Evolutionary conservation across 352 stramenopile genomes (phyloP).

Genomic region (Globisporangium irregulare): DNA sequence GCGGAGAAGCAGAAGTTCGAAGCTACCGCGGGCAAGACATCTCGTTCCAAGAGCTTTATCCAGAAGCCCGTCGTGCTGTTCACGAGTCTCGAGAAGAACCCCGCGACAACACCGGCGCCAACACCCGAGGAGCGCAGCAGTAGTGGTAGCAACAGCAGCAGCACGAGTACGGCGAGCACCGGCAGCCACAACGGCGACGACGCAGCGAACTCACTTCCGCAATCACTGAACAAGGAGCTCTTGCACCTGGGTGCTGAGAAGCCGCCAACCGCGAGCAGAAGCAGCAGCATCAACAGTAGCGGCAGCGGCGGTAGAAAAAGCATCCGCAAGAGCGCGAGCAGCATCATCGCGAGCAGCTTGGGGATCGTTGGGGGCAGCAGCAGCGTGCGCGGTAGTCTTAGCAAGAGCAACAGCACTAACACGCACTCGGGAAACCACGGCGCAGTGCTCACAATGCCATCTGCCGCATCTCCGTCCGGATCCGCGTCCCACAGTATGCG

Average conservation of each 20-base stretch:
- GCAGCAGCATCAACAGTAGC: not conserved
- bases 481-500: not conserved
- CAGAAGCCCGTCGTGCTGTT: constrained; percentile 20
- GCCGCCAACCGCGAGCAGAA: constrained; percentile 4
- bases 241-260: constrained; percentile 1
- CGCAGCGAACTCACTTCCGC: not conserved
- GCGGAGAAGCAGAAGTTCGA: constrained; percentile 30
- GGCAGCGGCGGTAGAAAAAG: constrained; percentile 3
- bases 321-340: constrained; percentile 22
- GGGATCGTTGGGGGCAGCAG: constrained; percentile 16
- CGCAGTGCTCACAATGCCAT: constrained; percentile 25
- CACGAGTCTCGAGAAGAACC: constrained; percentile 15
- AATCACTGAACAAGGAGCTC: constrained; percentile 1
- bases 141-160: constrained; percentile 23
- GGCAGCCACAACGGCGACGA: constrained; percentile 15
- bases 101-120: constrained; percentile 1
- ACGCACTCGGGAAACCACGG: constrained; percentile 3
- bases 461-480: constrained; percentile 25
- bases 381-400: constrained; percentile 6
- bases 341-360: constrained; percentile 20
- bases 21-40: constrained; percentile 11
- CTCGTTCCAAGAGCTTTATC: constrained; percentile 21
- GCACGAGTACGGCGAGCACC: constrained; percentile 19
- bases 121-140: constrained; percentile 19
- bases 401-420: constrained; percentile 15